phyloP scores from a whole-genome alignment of 768 basidiomycete species.

The Panaeolus papilionaceus region DNA sequence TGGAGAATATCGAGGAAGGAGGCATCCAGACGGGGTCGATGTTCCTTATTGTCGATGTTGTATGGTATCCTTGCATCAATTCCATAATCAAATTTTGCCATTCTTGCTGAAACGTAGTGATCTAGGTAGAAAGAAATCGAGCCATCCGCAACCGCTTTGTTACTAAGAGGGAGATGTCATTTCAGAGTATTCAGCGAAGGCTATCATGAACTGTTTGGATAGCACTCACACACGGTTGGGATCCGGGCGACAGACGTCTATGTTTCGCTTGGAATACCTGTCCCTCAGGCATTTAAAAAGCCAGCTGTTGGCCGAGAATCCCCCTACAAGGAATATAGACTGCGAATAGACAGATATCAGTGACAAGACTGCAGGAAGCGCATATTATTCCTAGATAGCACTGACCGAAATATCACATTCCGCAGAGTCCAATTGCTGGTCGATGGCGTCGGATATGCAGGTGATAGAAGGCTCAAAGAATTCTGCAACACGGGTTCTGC shows the following conservation, averaged over 20 bases:
- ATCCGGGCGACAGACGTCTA: constrained; percentile 30
- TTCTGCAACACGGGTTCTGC: constrained; percentile 25
- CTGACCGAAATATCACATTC: constrained; percentile 19
- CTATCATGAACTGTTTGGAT: no score
- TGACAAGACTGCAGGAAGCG: no score
- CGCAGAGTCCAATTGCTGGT: constrained; percentile 13
- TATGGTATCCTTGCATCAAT: not conserved
- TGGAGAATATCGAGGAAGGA: constrained; percentile 4
- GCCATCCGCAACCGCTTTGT: constrained; percentile 54
- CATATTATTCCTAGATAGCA: no score
- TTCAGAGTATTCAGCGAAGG: not conserved
- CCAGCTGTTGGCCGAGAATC: constrained; percentile 51
- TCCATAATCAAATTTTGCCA: constrained; percentile 47
- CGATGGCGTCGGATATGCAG: constrained; percentile 20
- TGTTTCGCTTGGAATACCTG: constrained; percentile 24
- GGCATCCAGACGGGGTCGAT: constrained; percentile 17
- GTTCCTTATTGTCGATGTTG: constrained; percentile 1
- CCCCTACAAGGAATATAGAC: constrained; percentile 49
- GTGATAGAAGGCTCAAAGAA: constrained; percentile 25
- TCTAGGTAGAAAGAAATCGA: constrained; percentile 51
- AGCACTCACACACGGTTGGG: constrained; percentile 29
- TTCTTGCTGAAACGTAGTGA: constrained; percentile 44
- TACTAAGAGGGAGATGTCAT: constrained; percentile 30
- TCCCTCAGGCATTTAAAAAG: constrained; percentile 40
- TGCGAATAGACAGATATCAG: constrained; percentile 18